Conservation (phyloP, 2,329 filamentous ascomycete genomes). For the Uncinocarpus reesii region DNA sequence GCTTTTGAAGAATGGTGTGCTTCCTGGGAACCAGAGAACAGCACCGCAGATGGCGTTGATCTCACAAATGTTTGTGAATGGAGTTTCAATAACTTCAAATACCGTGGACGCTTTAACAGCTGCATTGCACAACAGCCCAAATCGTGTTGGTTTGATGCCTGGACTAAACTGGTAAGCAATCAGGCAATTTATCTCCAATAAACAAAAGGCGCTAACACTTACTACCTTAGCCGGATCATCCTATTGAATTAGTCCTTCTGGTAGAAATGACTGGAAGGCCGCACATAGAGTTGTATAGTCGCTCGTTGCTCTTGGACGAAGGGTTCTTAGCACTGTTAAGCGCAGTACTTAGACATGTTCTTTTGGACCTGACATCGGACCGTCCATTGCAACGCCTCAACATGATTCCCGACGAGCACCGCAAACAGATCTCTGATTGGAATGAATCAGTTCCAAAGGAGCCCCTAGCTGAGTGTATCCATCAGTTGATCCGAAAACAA, state of each 20-base stretch:
- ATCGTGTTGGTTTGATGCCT: not conserved
- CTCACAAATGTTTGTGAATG: not conserved
- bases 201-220: not conserved
- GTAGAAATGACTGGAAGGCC: not conserved
- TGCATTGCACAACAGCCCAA: not conserved
- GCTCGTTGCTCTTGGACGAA: conserved; percentile 2
- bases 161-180: not conserved
- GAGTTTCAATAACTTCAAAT: not conserved
- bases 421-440: conserved; percentile 2
- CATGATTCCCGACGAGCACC: not conserved
- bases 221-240: conserved; percentile 1
- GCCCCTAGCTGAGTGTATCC: conserved; percentile 13
- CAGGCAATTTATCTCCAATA: not conserved
- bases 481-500: conserved; percentile 17
- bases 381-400: not conserved
- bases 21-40: not conserved
- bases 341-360: not conserved
- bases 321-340: not conserved
- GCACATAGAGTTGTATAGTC: not conserved
- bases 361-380: not conserved
- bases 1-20: conserved; percentile 5
- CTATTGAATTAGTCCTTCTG: conserved; percentile 1
- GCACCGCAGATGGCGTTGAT: not conserved
- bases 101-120: conserved; percentile 9
- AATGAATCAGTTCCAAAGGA: conserved; percentile 3